Evolutionary conservation across 805 yeast species (phyloP).

Genomic region (Candida qinlingensis): DNA sequence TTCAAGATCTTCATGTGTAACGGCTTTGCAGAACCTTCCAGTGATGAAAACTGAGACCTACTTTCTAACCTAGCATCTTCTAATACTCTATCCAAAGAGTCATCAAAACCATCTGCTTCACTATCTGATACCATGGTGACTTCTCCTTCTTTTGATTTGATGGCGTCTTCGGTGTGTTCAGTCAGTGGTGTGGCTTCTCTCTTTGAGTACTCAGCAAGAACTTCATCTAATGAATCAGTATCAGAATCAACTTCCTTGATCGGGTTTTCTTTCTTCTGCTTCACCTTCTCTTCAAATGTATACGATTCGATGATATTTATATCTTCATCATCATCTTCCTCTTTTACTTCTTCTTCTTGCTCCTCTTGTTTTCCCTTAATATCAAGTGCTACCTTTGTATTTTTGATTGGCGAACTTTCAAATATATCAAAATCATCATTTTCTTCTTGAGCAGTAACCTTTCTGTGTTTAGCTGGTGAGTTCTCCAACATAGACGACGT

Average conservation of each 20-base stretch:
- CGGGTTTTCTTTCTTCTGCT: background rate
- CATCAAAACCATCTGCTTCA: slow-evolving; percentile 1
- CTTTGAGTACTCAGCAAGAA: background rate
- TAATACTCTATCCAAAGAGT: background rate
- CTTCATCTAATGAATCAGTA: background rate
- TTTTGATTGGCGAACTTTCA: too few species aligned
- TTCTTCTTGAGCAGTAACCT: background rate
- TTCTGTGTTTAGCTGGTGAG: background rate
- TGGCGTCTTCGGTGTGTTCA: background rate
- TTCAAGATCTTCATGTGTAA: slow-evolving; percentile 3
- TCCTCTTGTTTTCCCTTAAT: too few species aligned
- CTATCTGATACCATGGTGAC: background rate
- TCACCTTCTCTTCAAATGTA: background rate
- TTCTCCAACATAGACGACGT: background rate
- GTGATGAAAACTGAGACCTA: background rate
- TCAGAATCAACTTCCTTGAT: background rate
- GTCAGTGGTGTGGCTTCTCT: background rate
- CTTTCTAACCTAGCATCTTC: background rate
- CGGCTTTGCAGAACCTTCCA: background rate
- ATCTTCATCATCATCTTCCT: background rate
- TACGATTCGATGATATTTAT: background rate
- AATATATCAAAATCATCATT: background rate
- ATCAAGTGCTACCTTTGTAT: too few species aligned
- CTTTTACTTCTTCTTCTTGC: too few species aligned
- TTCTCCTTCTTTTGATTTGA: background rate